Conservation (phyloP, 225 moss, liverwort and hornwort genomes). For the Anthoceros angustus region DNA sequence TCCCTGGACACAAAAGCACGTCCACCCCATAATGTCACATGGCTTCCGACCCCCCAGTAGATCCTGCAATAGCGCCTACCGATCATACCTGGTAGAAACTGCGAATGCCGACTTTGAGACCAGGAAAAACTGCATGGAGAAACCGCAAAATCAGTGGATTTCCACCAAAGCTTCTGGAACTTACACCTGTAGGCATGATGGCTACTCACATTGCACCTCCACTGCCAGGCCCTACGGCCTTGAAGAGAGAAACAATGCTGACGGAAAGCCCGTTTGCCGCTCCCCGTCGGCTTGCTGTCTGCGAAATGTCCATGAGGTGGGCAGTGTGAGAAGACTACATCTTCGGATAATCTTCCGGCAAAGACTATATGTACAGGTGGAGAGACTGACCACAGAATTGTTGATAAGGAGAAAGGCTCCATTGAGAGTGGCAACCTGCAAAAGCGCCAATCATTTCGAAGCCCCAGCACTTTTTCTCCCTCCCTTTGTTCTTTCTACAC, state of each 20-base stretch:
- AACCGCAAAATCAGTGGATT: no score
- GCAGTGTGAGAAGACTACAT: not conserved
- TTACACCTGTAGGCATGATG: no score
- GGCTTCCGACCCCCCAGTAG: no score
- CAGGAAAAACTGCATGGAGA: no score
- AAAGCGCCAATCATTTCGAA: not conserved
- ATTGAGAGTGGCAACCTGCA: conserved; percentile 7
- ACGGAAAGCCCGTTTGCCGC: conserved; percentile 8
- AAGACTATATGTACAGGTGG: not conserved
- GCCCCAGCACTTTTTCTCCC: not conserved
- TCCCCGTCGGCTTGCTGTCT: not conserved
- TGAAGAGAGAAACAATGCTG: conserved; percentile 8
- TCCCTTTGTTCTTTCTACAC: not conserved
- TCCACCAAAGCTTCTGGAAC: no score
- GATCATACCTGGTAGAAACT: no score
- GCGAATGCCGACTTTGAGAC: no score
- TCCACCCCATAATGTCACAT: no score
- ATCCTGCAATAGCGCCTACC: no score
- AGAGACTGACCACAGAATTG: conserved; percentile 10
- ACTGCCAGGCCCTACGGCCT: conserved; percentile 4
- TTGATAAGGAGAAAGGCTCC: conserved; percentile 9
- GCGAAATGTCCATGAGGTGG: no score
- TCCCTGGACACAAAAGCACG: no score
- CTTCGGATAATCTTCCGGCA: not conserved
- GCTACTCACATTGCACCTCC: conserved; percentile 10